These are phyloP conservation scores for Blastobotrys malaysiensis DNA, from an alignment of 1,139 yeast species.

Conservation along the genomic window DNA sequence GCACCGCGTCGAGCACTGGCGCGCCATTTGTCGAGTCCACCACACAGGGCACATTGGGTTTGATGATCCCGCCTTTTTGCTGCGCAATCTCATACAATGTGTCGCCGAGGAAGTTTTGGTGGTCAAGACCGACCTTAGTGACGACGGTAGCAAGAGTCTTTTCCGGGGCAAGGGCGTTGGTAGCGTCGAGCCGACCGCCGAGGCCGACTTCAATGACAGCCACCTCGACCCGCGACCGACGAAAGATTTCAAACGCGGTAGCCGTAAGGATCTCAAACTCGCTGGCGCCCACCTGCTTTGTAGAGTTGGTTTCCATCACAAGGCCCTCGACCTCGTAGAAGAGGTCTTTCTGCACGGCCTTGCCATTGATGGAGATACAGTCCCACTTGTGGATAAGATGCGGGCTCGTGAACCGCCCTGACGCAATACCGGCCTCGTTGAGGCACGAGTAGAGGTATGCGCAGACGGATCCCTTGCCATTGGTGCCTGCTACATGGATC, in stretches of 20 bases:
- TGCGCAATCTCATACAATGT: conserved; percentile 58
- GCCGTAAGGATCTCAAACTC: conserved; percentile 85
- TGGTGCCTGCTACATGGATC: conserved; percentile 87
- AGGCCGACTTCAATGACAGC: conserved; percentile 88
- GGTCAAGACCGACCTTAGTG: conserved; percentile 82
- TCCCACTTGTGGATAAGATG: conserved; percentile 71
- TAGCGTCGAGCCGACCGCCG: conserved; percentile 85
- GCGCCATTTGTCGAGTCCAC: conserved; percentile 63
- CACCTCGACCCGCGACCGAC: conserved; percentile 50
- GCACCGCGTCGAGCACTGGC: conserved; percentile 44
- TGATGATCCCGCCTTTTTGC: conserved; percentile 83
- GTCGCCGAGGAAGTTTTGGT: conserved; percentile 66
- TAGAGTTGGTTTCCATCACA: conserved; percentile 31
- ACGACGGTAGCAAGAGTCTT: conserved; percentile 57
- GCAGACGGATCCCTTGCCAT: conserved; percentile 90
- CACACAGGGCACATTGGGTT: conserved; percentile 54
- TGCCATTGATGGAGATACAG: conserved; percentile 61
- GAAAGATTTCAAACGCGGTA: conserved; percentile 73
- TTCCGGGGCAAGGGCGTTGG: conserved; percentile 50
- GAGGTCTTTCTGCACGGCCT: conserved; percentile 44
- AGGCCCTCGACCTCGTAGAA: conserved; percentile 44
- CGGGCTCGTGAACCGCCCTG: conserved; percentile 86
- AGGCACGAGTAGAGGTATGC: conserved; percentile 67
- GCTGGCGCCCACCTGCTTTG: conserved; percentile 53
- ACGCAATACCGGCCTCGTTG: conserved; percentile 42